phyloP scores from a whole-genome alignment of 257 asterid species.

The Solanum sitiens region DNA sequence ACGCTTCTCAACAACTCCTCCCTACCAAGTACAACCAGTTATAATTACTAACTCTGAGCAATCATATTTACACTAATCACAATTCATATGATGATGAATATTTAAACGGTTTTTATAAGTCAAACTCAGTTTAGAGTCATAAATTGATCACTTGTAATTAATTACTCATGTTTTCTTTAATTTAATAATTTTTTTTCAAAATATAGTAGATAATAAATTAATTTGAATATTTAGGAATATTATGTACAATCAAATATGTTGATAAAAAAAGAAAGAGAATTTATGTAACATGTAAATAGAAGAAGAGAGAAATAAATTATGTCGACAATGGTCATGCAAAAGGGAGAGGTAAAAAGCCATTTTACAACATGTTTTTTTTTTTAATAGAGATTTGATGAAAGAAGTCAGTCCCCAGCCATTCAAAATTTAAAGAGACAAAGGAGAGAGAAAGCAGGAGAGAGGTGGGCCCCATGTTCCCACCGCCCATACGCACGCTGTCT shows the following conservation, averaged over 20 bases:
- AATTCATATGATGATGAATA: background rate
- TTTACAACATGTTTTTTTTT: background rate
- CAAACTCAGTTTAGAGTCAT: background rate
- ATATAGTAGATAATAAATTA: too few relatives aligned
- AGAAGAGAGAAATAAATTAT: too few relatives aligned
- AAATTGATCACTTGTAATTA: too few relatives aligned
- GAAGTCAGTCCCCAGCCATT: background rate
- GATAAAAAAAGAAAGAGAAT: too few relatives aligned
- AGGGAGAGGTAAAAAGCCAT: background rate
- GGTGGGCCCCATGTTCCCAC: slow-evolving; percentile 11
- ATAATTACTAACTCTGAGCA: background rate
- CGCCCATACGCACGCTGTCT: slow-evolving; percentile 37
- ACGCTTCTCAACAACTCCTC: slow-evolving; percentile 2
- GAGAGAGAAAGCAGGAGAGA: slow-evolving; percentile 5
- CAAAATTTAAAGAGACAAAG: slow-evolving; percentile 5
- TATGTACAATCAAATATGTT: too few relatives aligned
- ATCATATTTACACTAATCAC: background rate
- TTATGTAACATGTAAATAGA: too few relatives aligned
- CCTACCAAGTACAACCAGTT: background rate
- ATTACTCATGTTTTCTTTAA: too few relatives aligned
- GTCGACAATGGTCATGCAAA: background rate
- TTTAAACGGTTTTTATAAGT: background rate
- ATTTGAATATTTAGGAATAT: too few relatives aligned
- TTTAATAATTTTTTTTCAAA: too few relatives aligned
- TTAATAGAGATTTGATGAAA: background rate